Evolutionary conservation across 805 yeast species (phyloP).

Genomic region (Candida easanensis): DNA sequence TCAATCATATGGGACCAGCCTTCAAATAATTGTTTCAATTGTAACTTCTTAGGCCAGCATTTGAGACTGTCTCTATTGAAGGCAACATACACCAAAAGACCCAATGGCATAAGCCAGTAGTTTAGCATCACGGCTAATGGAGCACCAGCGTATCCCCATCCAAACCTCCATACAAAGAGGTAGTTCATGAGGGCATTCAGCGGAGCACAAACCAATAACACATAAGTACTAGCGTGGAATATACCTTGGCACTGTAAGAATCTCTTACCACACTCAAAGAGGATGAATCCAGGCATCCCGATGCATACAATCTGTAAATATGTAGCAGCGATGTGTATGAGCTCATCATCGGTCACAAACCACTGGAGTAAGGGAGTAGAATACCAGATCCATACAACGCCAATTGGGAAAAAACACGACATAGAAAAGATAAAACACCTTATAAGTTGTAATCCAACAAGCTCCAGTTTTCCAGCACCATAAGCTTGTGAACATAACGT

Average conservation of each 20-base stretch:
- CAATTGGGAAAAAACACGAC: constrained; percentile 26
- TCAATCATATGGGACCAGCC: constrained; percentile 51
- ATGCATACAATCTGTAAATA: constrained; percentile 45
- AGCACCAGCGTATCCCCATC: constrained; percentile 79
- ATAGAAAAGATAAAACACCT: constrained; percentile 48
- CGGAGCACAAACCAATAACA: constrained; percentile 66
- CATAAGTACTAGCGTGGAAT: constrained; percentile 78
- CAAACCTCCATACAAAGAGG: constrained; percentile 72
- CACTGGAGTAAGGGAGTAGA: constrained; percentile 15
- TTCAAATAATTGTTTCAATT: constrained; percentile 40
- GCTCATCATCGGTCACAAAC: constrained; percentile 23
- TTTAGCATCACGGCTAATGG: constrained; percentile 73
- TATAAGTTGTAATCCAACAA: constrained; percentile 74
- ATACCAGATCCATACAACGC: constrained; percentile 22
- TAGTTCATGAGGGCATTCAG: constrained; percentile 65
- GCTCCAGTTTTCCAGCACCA: constrained; percentile 70
- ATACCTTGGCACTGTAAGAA: constrained; percentile 84
- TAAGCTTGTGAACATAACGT: constrained; percentile 84
- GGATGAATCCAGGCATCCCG: constrained; percentile 78
- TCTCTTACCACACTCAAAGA: constrained; percentile 83
- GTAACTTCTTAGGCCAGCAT: constrained; percentile 53
- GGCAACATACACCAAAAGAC: constrained; percentile 23
- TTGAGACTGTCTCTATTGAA: constrained; percentile 49
- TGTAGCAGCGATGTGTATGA: constrained; percentile 48
- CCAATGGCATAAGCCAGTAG: constrained; percentile 60